These are phyloP conservation scores for Multifurca ochricompacta DNA, from an alignment of 768 basidiomycete species.

Conservation along the genomic window DNA sequence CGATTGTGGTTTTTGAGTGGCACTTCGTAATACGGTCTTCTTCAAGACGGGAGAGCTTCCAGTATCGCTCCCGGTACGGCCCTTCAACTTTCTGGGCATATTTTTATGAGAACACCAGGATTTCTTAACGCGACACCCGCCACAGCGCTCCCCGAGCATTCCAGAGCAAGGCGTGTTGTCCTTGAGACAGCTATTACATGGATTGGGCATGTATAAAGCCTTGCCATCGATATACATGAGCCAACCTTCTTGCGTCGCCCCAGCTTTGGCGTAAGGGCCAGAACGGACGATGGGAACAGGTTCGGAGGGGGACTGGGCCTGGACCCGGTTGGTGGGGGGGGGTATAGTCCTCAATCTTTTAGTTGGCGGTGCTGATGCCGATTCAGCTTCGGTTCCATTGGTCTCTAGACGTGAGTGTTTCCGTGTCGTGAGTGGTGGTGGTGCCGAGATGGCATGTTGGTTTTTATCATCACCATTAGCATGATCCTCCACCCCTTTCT, in stretches of 20 bases:
- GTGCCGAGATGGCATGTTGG: not conserved
- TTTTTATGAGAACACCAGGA: constrained; percentile 2
- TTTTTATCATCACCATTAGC: not conserved
- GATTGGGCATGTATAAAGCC: constrained; percentile 2
- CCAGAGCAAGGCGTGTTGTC: constrained; percentile 10
- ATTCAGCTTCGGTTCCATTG: not conserved
- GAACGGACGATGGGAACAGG: not conserved
- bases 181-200: not conserved
- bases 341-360: not conserved
- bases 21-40: not conserved
- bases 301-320: not conserved
- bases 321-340: too few relatives aligned
- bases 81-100: not conserved
- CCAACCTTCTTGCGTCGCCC: constrained; percentile 11
- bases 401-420: not conserved
- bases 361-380: constrained; percentile 6
- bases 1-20: not conserved
- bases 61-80: not conserved
- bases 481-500: not conserved
- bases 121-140: constrained; percentile 12
- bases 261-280: constrained; percentile 10
- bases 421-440: not conserved
- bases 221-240: constrained; percentile 7
- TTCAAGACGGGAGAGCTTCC: not conserved
- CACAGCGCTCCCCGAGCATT: constrained; percentile 11